These are phyloP conservation scores for Citrus inodora DNA, from an alignment of 345 rosid genomes.

Conservation along the genomic window DNA sequence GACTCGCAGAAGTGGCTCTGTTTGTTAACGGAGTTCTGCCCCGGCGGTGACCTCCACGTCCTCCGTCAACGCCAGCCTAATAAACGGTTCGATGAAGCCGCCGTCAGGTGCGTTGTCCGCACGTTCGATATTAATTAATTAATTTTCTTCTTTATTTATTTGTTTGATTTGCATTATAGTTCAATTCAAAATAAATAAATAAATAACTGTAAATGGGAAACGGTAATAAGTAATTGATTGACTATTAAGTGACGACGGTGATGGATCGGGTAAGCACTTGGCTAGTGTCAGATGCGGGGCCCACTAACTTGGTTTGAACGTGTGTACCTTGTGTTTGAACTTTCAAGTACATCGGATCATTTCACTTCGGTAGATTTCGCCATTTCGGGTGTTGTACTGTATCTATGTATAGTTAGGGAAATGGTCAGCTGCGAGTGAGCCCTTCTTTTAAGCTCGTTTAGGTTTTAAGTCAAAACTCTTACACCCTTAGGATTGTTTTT, in stretches of 20 bases:
- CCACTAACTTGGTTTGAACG: constrained; percentile 12
- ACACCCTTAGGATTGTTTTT: not conserved
- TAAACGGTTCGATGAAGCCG: constrained; percentile 78
- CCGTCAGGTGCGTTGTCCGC: constrained; percentile 61
- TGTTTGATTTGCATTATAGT: not conserved
- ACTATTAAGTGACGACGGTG: constrained; percentile 13
- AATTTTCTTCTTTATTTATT: constrained; percentile 12
- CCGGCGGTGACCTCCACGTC: constrained; percentile 98
- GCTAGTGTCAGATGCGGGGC: constrained; percentile 25
- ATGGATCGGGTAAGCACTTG: constrained; percentile 23
- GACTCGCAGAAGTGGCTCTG: constrained; percentile 86
- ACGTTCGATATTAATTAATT: constrained; percentile 19
- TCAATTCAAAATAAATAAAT: not conserved
- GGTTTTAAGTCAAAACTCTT: not conserved
- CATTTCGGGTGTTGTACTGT: no score
- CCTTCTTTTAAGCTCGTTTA: not conserved
- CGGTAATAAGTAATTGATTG: not conserved
- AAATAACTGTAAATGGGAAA: not conserved
- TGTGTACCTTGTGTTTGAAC: constrained; percentile 20
- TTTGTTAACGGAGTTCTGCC: constrained; percentile 84
- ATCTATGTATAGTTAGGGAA: no score
- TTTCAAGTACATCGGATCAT: constrained; percentile 13
- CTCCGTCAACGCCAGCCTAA: constrained; percentile 80
- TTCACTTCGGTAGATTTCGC: not conserved
- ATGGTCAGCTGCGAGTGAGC: not conserved